Evolutionary conservation across 2,329 filamentous ascomycete species (phyloP).

Genomic region (Monosporascus ibericus): DNA sequence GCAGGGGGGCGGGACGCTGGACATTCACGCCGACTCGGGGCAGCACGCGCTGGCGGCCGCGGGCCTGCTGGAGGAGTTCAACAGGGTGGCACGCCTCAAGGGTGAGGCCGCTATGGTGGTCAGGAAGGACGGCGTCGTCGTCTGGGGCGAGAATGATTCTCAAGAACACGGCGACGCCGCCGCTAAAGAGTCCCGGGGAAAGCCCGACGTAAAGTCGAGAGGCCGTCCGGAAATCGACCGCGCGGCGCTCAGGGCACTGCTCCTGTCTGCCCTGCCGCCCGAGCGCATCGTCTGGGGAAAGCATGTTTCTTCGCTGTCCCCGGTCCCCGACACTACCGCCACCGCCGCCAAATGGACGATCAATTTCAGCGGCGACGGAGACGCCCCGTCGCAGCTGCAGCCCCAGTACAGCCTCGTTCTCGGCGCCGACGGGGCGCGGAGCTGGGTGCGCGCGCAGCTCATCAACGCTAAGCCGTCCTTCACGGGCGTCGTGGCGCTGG

Average conservation of each 20-base stretch:
- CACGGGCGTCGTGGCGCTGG: slow-evolving; percentile 32
- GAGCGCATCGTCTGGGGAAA: slow-evolving; percentile 16
- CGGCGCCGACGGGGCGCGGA: slow-evolving; percentile 34
- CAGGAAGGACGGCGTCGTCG: slow-evolving; percentile 18
- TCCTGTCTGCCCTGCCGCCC: slow-evolving; percentile 12
- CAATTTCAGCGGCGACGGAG: slow-evolving; percentile 1
- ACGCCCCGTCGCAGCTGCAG: background rate
- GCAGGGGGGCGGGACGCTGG: slow-evolving; percentile 42
- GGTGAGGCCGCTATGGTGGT: slow-evolving; percentile 14
- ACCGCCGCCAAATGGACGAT: slow-evolving; percentile 3
- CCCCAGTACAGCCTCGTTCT: slow-evolving; percentile 27
- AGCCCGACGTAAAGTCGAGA: slow-evolving; percentile 3
- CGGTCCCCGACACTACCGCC: slow-evolving; percentile 3
- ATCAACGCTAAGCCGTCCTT: slow-evolving; percentile 29
- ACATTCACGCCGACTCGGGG: slow-evolving; percentile 32
- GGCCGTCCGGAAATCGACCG: slow-evolving; percentile 21
- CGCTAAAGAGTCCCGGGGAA: too few species aligned
- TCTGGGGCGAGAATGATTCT: slow-evolving; percentile 14
- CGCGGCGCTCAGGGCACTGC: slow-evolving; percentile 14
- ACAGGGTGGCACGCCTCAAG: slow-evolving; percentile 13
- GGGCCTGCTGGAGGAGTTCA: slow-evolving; percentile 21
- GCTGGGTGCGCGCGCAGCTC: slow-evolving; percentile 23
- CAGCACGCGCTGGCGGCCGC: slow-evolving; percentile 25
- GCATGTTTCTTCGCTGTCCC: slow-evolving; percentile 5
- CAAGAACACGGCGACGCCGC: background rate